Base-by-base conservation (phyloP, 2,329 filamentous ascomycete species). In the Pseudogymnoascus sp. region DNA sequence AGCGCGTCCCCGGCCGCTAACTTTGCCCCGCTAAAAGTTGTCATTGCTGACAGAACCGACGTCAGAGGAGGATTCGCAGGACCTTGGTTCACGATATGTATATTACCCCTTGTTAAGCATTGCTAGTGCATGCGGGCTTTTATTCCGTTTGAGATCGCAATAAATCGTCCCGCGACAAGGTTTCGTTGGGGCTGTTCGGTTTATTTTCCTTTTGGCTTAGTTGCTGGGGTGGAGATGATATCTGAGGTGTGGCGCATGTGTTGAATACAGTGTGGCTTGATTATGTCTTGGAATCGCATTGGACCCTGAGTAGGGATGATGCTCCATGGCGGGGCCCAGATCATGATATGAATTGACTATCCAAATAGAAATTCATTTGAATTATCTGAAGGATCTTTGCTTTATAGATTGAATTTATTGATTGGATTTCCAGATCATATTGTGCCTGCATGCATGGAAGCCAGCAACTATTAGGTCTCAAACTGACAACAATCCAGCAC, bases 401-500 rank as follows among this genome's bases (percentile, higher is more conserved):
- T 29, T 52, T 29, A 31, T 52, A 31, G 23, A 52, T 29, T 52
- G 23, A 52, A 52, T 52, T 52, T 52, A 29, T 16, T 16, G 7
- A 29, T 29, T 31, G 23, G 3, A 8, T 52, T 52, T 29, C 14
- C 8, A 52, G 14, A 31, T 29, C 14, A n/a, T 10, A 31, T 29
- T 52, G 43, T 29, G 26, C 26, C 6, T 7, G 7, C 23, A 1
- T 31, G 3, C 14, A 4, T 29, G 11, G 23, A 29, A 6, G 6
- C 16, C 43, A 52, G 2, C 23, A 29, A n/a, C 43, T 29, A 11
- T 16, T 16, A 6, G 43, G 14, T 52, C 43, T 29, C 23, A 52
- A 52, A 23, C 43, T 52, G 31, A 52, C 23, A 52, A 29, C 8
- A 29, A 31, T 31, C 3, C 71, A 88, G 86, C 89, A 60, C 87